Evolutionary conservation across 495 filamentous ascomycete genomes (phyloP), one percentile per base, ranked within the genome.

Genomic region (Annulohypoxylon maeteangense): DNA sequence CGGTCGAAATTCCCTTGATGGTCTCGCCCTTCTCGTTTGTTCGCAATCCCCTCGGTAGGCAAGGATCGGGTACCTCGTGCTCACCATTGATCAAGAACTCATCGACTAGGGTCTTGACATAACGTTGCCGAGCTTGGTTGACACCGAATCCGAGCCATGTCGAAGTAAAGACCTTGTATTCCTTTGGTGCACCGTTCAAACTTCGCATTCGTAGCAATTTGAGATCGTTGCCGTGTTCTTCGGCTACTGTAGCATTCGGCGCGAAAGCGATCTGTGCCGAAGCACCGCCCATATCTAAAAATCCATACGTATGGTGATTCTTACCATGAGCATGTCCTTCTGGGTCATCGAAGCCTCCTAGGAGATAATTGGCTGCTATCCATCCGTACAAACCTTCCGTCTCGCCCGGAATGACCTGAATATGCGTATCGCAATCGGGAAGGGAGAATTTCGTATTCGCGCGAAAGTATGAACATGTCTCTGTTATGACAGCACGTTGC

Each of bases 341-440:
- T 0, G 94, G 91, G n/a, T 86, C 79, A 77, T 98, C 91, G 70
- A 98, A 98, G 1, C 93, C 93, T n/a, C 92, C 94, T 32, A 99
- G 82, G 18, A 99, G 81, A 76, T 98, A 99, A 75, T 99, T 99
- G n/a, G 95, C 90, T 34, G 95, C 95, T 69, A 98, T 90, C 95
- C 95, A 99, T n/a, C 95, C 95, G 71, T 98, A 99, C 42, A 99
- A 78, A 16, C 94, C 95, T 78, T 99, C 95, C 0, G 96, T 98
- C 75, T 97, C 94, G n/a, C 95, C 95, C 1, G 92, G 89, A 62
- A 99, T 98, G 11, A 97, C 93, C 75, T 98, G 95, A 22, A 99
- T 92, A 74, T 99, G 94, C 3, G 92, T 79, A 58, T 86, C 88
- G 81, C 95, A 99, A 77, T 98, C 94, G 36, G 95, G 94, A 4